A percentile compares a stretch with the other conserved stretches of the same genome.
These are phyloP conservation scores for Schizochytrium sp. DNA, from an alignment of 108 stramenopile genomes.

Conservation along the genomic window DNA sequence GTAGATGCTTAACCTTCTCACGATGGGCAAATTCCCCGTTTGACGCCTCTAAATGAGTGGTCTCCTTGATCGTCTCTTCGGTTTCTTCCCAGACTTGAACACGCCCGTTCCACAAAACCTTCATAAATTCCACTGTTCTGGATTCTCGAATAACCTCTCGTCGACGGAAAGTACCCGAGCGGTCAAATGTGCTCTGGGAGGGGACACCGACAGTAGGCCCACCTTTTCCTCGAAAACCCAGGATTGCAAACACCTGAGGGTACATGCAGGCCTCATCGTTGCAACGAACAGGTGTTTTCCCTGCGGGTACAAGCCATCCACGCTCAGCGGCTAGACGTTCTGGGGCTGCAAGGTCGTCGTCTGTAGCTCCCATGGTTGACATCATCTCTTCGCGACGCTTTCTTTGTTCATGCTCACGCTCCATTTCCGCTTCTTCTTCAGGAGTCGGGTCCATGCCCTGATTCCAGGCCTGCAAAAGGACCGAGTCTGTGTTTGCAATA, in stretches of 20 bases:
- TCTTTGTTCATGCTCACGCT: slow-evolving; percentile 40
- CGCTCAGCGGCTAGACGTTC: not conserved
- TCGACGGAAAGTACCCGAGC: slow-evolving; percentile 40
- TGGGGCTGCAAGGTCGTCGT: not conserved
- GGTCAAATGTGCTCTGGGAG: slow-evolving; percentile 44
- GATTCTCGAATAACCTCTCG: slow-evolving; percentile 38
- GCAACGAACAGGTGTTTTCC: not conserved
- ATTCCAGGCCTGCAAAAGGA: slow-evolving; percentile 34
- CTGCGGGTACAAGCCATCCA: slow-evolving; percentile 52
- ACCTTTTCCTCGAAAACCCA: slow-evolving; percentile 31
- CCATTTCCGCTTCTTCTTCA: slow-evolving; percentile 33
- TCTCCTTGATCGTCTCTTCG: slow-evolving; percentile 53
- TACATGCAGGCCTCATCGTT: slow-evolving; percentile 47
- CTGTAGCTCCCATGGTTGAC: not conserved
- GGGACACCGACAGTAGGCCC: slow-evolving; percentile 35
- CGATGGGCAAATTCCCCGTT: slow-evolving; percentile 43
- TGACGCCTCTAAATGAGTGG: slow-evolving; percentile 23
- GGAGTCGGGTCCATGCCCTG: slow-evolving; percentile 57
- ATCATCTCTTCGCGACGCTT: slow-evolving; percentile 49
- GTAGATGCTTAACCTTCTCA: not conserved
- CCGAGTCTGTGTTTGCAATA: not conserved
- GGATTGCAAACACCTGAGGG: slow-evolving; percentile 55
- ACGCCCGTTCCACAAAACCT: slow-evolving; percentile 23
- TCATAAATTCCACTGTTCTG: slow-evolving; percentile 42
- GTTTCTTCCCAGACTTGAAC: slow-evolving; percentile 58